Percentiles rank a stretch among this genome's conserved stretches.
phyloP scores from a whole-genome alignment of 305 asterid species.

The Lippia alba region DNA sequence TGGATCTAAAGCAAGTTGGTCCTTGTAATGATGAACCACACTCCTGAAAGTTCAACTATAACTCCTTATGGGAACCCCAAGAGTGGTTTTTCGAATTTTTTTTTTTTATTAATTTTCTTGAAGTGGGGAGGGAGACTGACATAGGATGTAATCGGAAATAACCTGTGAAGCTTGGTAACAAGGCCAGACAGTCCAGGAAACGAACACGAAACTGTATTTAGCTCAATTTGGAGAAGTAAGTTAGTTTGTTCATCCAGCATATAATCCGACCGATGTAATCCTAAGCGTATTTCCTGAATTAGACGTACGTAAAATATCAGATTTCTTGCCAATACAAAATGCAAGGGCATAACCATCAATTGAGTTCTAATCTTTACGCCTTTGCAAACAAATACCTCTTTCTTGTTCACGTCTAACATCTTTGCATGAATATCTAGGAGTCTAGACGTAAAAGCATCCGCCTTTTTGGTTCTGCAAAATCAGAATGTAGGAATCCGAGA shows the following conservation, averaged over 20 bases:
- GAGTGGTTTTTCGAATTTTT: background rate
- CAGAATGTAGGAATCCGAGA: conserved; percentile 16
- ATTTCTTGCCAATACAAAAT: conserved; percentile 28
- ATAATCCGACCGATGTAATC: conserved; percentile 96
- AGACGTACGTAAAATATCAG: conserved; percentile 38
- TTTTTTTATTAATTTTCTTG: too few species aligned
- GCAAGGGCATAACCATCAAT: conserved; percentile 11
- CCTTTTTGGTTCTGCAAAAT: conserved; percentile 80
- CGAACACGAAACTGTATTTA: conserved; percentile 93
- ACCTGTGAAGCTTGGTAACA: conserved; percentile 98
- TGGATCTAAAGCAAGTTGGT: conserved; percentile 71
- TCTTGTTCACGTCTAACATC: conserved; percentile 79
- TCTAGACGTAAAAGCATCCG: conserved; percentile 83
- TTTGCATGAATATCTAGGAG: conserved; percentile 88
- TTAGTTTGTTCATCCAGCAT: conserved; percentile 94
- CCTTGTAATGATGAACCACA: conserved; percentile 71
- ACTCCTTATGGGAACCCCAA: conserved; percentile 25
- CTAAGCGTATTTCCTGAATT: conserved; percentile 88
- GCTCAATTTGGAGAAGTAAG: conserved; percentile 94
- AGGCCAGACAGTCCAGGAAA: conserved; percentile 90
- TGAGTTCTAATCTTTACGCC: background rate
- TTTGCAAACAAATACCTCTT: conserved; percentile 62
- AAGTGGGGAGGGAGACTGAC: too few species aligned
- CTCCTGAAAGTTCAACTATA: conserved; percentile 62
- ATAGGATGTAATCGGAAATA: conserved; percentile 32